These are phyloP conservation scores for Penicillium olsonii DNA, from an alignment of 2,329 filamentous ascomycete species.

Conservation along the genomic window DNA sequence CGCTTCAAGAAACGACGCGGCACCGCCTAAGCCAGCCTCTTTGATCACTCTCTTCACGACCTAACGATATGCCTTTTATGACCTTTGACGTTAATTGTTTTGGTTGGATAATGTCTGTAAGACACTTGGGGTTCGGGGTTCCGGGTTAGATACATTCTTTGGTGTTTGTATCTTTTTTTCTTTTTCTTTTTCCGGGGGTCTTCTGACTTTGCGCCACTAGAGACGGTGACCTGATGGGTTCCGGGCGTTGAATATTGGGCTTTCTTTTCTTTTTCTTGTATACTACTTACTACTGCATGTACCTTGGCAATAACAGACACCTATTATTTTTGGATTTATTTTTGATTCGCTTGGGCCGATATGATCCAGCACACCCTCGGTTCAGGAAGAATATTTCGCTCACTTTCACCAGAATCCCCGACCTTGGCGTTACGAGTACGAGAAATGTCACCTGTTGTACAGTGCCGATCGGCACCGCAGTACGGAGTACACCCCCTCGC, in stretches of 20 bases:
- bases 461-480: not conserved
- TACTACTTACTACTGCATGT: not conserved
- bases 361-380: not conserved
- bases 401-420: not conserved
- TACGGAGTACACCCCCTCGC: slow-evolving; percentile 1
- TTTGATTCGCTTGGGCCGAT: not conserved
- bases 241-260: not conserved
- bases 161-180: not conserved
- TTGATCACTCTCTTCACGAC: not conserved
- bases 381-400: not conserved
- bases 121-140: slow-evolving; percentile 6
- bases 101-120: slow-evolving; percentile 8
- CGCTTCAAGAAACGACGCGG: slow-evolving; percentile 26
- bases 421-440: not conserved
- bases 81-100: slow-evolving; percentile 1
- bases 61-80: slow-evolving; percentile 8
- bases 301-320: not conserved
- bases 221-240: not conserved
- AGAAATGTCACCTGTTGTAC: slow-evolving; percentile 4
- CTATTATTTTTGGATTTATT: not conserved
- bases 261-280: not conserved
- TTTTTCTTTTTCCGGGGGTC: not conserved
- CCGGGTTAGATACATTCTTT: not conserved
- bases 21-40: slow-evolving; percentile 8
- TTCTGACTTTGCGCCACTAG: not conserved